Evolutionary conservation across 2,329 filamentous ascomycete species (phyloP), one percentile per base, ranked within the genome.

Genomic region (Leptographium procerum): DNA sequence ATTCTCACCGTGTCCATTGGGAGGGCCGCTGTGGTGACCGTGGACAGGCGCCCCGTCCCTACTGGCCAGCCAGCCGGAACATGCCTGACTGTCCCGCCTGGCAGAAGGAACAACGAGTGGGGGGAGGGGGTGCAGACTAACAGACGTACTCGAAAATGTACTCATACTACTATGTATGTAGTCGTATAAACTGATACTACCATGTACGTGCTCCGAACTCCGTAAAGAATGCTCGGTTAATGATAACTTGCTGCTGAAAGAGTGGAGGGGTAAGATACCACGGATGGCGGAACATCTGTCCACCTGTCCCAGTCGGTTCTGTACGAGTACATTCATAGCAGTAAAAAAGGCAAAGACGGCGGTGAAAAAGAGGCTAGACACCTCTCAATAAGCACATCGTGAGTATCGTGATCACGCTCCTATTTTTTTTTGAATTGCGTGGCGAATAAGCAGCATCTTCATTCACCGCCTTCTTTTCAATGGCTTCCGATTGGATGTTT

Each of bases 31-130:
- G 61, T 43, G 29, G 59, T 57, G 59, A 58, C 62, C 63, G 63
- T 64, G 63, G 60, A 62, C 57, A 52, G 53, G 60, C 53, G 52
- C 55, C 57, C 54, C 36, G 47, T 36, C 56, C 55, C 58, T 53
- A 64, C 61, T 64, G 63, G 63, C 56, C 55, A 50, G 40, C 14
- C 40, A 19, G 40, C 40, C 40, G 40, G 40, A 43, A 22, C 40
- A 43, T 19, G 40, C 16, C 40, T 43, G n/a, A 43, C 11, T 19
- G 9, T 43, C 40, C 40, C 40, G 40, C 40, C 40, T 22, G 40
- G 16, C 10, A 6, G 31, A 33, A 33, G 10, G 10, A 4, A 43
- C 16, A 43, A 19, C 16, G n/a, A 16, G 5, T 19, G 40, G 19
- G 19, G 40, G 16, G 40, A 19, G 40, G 40, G 40, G 40, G 36